A percentile compares a stretch with the other conserved stretches of the same genome.
Conservation (phyloP, 139 green algal species). For the Mesostigma viride region DNA sequence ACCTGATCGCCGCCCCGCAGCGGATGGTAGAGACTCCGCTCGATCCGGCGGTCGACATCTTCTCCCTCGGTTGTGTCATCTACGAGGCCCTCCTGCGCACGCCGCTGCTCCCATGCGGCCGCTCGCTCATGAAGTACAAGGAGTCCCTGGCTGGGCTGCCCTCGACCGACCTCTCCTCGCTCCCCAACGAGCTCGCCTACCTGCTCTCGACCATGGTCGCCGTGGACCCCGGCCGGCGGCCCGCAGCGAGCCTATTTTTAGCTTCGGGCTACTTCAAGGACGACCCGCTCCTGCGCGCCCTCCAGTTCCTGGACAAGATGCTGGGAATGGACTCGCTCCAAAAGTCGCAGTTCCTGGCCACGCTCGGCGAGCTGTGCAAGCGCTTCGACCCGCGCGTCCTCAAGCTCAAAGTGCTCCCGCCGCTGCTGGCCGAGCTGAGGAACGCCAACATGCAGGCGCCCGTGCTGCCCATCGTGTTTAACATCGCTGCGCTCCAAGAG, state of each 20-base stretch:
- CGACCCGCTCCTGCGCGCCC: slow-evolving; percentile 48
- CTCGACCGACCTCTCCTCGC: background rate
- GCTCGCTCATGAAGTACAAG: background rate
- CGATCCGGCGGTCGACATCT: slow-evolving; percentile 46
- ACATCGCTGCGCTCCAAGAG: slow-evolving; percentile 38
- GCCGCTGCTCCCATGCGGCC: background rate
- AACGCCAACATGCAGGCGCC: slow-evolving; percentile 36
- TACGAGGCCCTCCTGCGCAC: slow-evolving; percentile 35
- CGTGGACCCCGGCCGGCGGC: slow-evolving; percentile 18
- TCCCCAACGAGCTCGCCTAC: background rate
- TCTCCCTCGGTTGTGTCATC: slow-evolving; percentile 47
- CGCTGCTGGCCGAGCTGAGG: slow-evolving; percentile 43
- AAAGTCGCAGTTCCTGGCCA: slow-evolving; percentile 58
- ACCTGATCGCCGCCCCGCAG: slow-evolving; percentile 31
- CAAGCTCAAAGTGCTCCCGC: slow-evolving; percentile 37
- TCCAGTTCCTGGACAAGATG: slow-evolving; percentile 71
- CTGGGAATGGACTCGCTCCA: slow-evolving; percentile 49
- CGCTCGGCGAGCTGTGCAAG: slow-evolving; percentile 48
- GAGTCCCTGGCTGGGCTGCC: background rate
- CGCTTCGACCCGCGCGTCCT: slow-evolving; percentile 62
- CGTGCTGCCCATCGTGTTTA: slow-evolving; percentile 49
- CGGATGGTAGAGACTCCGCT: background rate
- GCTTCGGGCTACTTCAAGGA: slow-evolving; percentile 31
- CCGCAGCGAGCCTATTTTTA: background rate
- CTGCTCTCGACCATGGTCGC: background rate